A percentile compares a stretch with the other conserved stretches of the same genome.
Evolutionary conservation across 169 alveolate genomes (phyloP).

Genomic region (Plasmodium relictum): DNA sequence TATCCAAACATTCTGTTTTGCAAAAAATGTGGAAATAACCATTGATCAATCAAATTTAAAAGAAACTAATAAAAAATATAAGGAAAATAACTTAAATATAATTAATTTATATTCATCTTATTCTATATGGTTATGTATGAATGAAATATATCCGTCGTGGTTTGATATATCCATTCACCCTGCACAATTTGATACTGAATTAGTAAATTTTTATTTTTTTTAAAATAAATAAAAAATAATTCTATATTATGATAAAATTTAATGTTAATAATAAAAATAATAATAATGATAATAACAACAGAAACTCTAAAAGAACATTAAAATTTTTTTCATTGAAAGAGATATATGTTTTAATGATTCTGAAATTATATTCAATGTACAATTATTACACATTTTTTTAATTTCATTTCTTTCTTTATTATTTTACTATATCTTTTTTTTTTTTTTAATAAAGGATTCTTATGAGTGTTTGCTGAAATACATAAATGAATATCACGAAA

Average conservation of each 20-base stretch:
- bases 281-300: not conserved
- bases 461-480: slow-evolving; percentile 63
- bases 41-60: slow-evolving; percentile 58
- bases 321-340: too few relatives aligned
- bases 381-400: not conserved
- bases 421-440: not conserved
- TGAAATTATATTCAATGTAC: not conserved
- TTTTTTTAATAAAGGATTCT: slow-evolving; percentile 38
- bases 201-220: slow-evolving; percentile 28
- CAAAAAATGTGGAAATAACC: slow-evolving; percentile 63
- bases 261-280: not conserved
- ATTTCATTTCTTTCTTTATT: not conserved
- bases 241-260: not conserved
- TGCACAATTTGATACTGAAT: slow-evolving; percentile 72
- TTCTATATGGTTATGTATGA: slow-evolving; percentile 76
- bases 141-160: slow-evolving; percentile 77
- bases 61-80: slow-evolving; percentile 32
- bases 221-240: not conserved
- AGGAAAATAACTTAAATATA: slow-evolving; percentile 55
- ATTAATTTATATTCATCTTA: slow-evolving; percentile 61
- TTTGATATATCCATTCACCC: slow-evolving; percentile 75
- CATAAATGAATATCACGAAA: slow-evolving; percentile 72
- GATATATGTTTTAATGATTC: not conserved
- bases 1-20: slow-evolving; percentile 66
- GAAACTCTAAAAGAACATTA: too few relatives aligned